A percentile compares a stretch with the other conserved stretches of the same genome.
Conservation (phyloP, 495 filamentous ascomycete genomes). For the Hyaloscypha hepaticicola region DNA sequence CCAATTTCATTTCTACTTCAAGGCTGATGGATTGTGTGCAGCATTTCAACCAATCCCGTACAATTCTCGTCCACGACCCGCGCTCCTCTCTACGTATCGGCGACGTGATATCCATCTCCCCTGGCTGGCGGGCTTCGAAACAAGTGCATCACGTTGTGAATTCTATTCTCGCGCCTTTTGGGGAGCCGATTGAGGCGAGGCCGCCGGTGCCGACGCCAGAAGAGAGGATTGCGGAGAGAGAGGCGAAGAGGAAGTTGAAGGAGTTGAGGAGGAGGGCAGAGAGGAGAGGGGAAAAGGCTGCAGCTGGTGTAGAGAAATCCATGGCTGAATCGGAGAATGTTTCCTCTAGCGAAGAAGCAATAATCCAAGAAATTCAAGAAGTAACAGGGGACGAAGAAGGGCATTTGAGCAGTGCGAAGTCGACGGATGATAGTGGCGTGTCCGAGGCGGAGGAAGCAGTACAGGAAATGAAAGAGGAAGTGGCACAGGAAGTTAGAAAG, state of each 20-base stretch:
- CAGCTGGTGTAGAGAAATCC: neutral
- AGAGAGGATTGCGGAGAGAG: slow-evolving; percentile 53
- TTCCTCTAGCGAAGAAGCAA: neutral
- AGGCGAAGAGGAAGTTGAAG: slow-evolving; percentile 50
- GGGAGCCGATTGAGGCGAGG: slow-evolving; percentile 57
- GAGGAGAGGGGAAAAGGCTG: slow-evolving; percentile 4
- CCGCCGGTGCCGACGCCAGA: slow-evolving; percentile 63
- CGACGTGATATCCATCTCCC: slow-evolving; percentile 76
- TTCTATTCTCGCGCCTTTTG: slow-evolving; percentile 73
- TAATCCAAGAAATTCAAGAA: neutral
- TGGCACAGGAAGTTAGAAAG: neutral
- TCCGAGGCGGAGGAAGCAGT: neutral
- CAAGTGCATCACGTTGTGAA: slow-evolving; percentile 75
- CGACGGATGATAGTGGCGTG: neutral
- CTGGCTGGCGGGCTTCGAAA: slow-evolving; percentile 62
- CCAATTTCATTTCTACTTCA: neutral
- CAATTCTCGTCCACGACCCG: slow-evolving; percentile 73
- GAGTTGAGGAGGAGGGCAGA: slow-evolving; percentile 45
- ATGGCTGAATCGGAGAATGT: neutral
- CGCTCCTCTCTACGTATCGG: slow-evolving; percentile 68
- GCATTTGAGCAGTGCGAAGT: neutral
- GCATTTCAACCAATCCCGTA: slow-evolving; percentile 48
- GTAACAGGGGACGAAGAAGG: neutral
- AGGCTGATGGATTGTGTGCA: slow-evolving; percentile 26
- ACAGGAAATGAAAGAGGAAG: neutral